phyloP scores from a whole-genome alignment of 257 asterid genomes.

The Paraleonurus japonicus region DNA sequence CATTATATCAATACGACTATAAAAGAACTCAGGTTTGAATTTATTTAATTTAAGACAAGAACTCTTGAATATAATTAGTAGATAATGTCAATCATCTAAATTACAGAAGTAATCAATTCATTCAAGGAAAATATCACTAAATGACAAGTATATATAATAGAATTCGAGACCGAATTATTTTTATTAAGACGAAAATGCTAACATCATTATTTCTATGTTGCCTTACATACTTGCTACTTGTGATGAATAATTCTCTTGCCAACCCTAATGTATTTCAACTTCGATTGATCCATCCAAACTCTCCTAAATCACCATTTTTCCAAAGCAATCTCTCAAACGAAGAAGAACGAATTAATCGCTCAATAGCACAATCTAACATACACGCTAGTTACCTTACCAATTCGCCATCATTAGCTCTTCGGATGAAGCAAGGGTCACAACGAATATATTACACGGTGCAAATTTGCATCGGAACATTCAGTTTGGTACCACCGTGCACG shows the following conservation, averaged over 20 bases:
- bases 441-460: background rate
- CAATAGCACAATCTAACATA: background rate
- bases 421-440: background rate
- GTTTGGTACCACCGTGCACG: background rate
- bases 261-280: background rate
- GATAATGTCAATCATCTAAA: too few species aligned
- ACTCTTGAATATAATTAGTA: too few species aligned
- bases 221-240: background rate
- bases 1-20: too few species aligned
- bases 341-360: background rate
- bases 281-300: background rate
- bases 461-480: background rate
- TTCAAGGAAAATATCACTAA: background rate
- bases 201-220: background rate
- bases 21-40: too few species aligned
- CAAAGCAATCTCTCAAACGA: background rate
- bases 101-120: too few species aligned
- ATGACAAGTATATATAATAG: background rate
- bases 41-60: too few species aligned
- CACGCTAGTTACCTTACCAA: too few species aligned
- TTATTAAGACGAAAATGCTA: background rate
- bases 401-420: background rate
- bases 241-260: background rate
- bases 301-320: background rate
- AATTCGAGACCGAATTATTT: background rate